Percentiles rank a stretch among this genome's conserved stretches.
Conservation (phyloP, 2,329 filamentous ascomycete genomes). For the Biscogniauxia marginata region DNA sequence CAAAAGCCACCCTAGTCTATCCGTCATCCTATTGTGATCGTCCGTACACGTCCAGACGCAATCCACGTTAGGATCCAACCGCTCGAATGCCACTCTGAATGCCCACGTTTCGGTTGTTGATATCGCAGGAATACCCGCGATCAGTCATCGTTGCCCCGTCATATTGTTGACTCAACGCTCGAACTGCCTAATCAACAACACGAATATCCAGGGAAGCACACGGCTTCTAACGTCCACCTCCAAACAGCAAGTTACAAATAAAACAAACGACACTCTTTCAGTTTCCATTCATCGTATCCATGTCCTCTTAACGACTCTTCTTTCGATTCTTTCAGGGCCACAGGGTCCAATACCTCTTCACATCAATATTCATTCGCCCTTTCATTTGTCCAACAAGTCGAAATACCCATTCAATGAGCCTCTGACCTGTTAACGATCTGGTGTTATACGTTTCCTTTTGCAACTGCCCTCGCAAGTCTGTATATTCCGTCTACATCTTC, state of each 20-base stretch:
- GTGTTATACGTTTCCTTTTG: constrained; percentile 37
- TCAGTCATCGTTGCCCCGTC: constrained; percentile 25
- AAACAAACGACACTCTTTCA: constrained; percentile 31
- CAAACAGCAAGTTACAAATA: constrained; percentile 24
- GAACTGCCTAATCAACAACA: constrained; percentile 20
- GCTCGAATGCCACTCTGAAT: constrained; percentile 31
- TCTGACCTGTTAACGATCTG: constrained; percentile 45
- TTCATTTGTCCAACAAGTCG: constrained; percentile 38
- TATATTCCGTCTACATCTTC: constrained; percentile 31
- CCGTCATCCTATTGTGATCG: constrained; percentile 14
- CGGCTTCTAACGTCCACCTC: constrained; percentile 3
- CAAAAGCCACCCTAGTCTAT: constrained; percentile 21
- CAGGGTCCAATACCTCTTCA: constrained; percentile 29
- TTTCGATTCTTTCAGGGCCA: constrained; percentile 34
- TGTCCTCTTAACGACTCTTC: constrained; percentile 44
- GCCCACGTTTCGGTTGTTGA: constrained; percentile 26
- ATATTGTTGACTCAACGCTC: constrained; percentile 26
- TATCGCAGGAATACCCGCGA: constrained; percentile 27
- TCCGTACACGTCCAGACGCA: constrained; percentile 11
- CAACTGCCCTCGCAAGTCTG: constrained; percentile 26
- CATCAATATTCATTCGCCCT: constrained; percentile 28
- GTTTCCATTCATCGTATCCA: constrained; percentile 34
- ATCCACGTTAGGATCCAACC: constrained; percentile 6
- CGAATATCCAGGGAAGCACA: constrained; percentile 19
- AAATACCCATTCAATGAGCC: constrained; percentile 44